phyloP scores from a whole-genome alignment of 1,284 basidiomycete species.

The Vanrija sp. region DNA sequence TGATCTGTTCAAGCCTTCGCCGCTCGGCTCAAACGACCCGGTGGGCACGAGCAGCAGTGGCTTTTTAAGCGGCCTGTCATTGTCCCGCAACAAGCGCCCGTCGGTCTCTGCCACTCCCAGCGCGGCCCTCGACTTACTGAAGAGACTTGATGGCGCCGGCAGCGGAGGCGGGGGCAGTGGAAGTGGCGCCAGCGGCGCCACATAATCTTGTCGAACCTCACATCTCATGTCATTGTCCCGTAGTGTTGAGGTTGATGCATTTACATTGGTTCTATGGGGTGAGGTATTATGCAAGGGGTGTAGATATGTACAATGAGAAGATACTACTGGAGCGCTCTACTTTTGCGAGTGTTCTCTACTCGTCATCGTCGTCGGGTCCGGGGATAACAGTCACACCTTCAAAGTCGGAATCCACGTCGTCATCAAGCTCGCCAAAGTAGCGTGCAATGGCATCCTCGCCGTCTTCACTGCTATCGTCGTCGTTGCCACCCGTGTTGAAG shows the following conservation, averaged over 20 bases:
- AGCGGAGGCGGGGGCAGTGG: no score
- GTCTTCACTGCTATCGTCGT: neutral
- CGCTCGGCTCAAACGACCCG: neutral
- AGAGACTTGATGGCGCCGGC: conserved; percentile 5
- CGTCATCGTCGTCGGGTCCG: neutral
- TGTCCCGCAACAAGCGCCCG: conserved; percentile 11
- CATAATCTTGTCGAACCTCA: neutral
- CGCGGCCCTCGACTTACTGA: conserved; percentile 16
- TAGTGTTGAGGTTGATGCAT: neutral
- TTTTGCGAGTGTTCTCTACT: neutral
- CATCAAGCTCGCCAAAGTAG: no score
- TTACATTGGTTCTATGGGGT: neutral
- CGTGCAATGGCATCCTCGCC: no score
- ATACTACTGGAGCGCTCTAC: no score
- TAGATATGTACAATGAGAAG: no score
- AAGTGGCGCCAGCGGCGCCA: no score
- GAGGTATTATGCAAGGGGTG: neutral
- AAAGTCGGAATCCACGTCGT: neutral
- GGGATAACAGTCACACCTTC: neutral
- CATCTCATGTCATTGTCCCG: no score
- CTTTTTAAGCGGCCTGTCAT: conserved; percentile 11
- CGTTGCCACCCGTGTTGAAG: neutral
- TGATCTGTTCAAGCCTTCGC: conserved; percentile 5
- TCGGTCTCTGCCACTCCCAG: neutral
- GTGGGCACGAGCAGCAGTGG: conserved; percentile 1